Conservation (phyloP, 2,329 filamentous ascomycete genomes). For the Pseudogymnoascus verrucosus region DNA sequence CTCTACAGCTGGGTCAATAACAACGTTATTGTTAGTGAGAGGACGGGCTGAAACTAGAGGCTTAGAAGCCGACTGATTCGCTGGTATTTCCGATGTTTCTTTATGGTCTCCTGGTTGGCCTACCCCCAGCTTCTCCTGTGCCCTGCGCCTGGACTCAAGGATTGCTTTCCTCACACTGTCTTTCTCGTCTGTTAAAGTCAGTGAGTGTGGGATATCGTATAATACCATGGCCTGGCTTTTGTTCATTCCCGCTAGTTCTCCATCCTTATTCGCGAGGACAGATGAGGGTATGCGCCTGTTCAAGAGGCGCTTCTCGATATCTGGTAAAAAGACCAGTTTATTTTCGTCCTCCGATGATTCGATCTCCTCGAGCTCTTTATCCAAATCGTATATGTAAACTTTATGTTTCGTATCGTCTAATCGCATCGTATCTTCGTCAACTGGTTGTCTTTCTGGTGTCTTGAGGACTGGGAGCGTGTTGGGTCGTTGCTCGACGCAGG, state of each 20-base stretch:
- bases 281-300: constrained; percentile 56
- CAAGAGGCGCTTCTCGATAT: constrained; percentile 74
- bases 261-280: constrained; percentile 51
- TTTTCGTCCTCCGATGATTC: constrained; percentile 52
- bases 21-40: not conserved
- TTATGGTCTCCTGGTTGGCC: not conserved
- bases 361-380: constrained; percentile 71
- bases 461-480: constrained; percentile 5
- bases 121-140: constrained; percentile 44
- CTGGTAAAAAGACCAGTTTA: constrained; percentile 69
- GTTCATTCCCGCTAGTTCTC: constrained; percentile 46
- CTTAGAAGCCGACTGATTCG: not conserved
- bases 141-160: constrained; percentile 65
- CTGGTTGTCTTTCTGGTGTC: constrained; percentile 12
- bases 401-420: constrained; percentile 78
- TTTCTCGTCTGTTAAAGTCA: constrained; percentile 66
- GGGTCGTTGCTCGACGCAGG: constrained; percentile 49
- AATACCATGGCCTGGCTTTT: constrained; percentile 61
- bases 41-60: not conserved
- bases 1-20: not conserved
- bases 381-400: constrained; percentile 85
- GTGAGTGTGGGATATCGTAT: constrained; percentile 69
- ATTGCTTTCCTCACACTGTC: constrained; percentile 78
- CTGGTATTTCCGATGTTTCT: not conserved
- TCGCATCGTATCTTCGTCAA: constrained; percentile 60